Evolutionary conservation across 1,284 basidiomycete species (phyloP), one percentile per base, ranked within the genome.

Genomic region (Heterobasidion occidentale): DNA sequence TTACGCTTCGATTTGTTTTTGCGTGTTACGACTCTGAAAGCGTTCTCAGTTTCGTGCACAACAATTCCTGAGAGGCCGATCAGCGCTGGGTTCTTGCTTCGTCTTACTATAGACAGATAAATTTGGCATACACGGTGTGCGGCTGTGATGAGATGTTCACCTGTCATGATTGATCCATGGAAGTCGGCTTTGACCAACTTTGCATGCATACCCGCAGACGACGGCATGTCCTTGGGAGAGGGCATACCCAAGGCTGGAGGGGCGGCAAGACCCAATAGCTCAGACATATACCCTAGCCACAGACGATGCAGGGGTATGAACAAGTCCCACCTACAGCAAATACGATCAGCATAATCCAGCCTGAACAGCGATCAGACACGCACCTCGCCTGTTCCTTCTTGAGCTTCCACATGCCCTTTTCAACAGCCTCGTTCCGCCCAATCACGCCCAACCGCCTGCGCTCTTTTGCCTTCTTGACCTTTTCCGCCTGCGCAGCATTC

Each of bases 241-340:
- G 73, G 68, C 15, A 65, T 56, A 1, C 66, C 55, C 7, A 64
- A 58, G 9, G 67, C 54, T n/a, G 76, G 75, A 11, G 69, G 69
- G 36, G 67, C 70, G 2, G 75, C 65, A 0, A 94, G 72, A 9
- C 75, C 78, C 7, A 94, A 76, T 14, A 94, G 74, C 65, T 94
- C 92, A 1, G 87, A 85, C 81, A 93, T 90, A 68, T 94, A 94
- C 7, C 83, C 88, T 67, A 90, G 74, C 92, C 92, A 94, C n/a
- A 94, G 72, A n/a, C 77, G 78, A 67, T 92, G 86, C 38, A 94
- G 68, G 0, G 88, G 86, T 7, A 89, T 56, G 60, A 93, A 89
- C 3, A 84, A 67, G 1, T 77, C 72, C 63, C 84, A 94, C 65
- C 89, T 90, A 57, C 9, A 36, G 33, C 34, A 42, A 38, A 46